Evolutionary conservation across 768 basidiomycete genomes (phyloP), one percentile per base, ranked within the genome.

Genomic region (Mycena rosella): DNA sequence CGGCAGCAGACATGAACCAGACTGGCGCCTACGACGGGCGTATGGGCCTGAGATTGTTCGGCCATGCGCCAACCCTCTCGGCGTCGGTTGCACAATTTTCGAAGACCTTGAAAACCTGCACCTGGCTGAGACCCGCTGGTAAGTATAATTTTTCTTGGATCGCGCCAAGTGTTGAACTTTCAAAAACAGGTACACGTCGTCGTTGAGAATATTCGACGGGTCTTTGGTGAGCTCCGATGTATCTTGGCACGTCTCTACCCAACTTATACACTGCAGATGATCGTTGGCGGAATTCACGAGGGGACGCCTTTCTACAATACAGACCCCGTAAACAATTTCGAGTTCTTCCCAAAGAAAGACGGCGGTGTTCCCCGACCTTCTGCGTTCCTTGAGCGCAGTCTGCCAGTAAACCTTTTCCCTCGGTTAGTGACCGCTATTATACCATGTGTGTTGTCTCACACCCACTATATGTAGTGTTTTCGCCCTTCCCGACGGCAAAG

Each of bases 41-140:
- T 7, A 63, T 59, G 60, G 71, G 69, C 30, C 15, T 70, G 27
- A 52, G 74, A 67, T 72, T 65, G 65, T 77, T 76, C 29, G 77
- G 69, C 13, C 75, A 15, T 76, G 76, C 26, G 40, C 40, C 11
- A 59, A 69, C 20, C 72, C 74, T 20, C 58, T 57, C 36, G 76
- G 75, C 7, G 63, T 29, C 13, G 73, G 69, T 20, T 78, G 77
- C 56, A 78, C 75, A 8, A 51, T 77, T 17, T 76, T 78, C 45
- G 88, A 89, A 59, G 73, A 86, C 68, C 84, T 85, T 15, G 75
- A 72, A 3, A 81, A 77, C 3, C 71, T 90, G 22, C 84, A 86
- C 36, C 78, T 89, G 77, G 85, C 86, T 1, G 83, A 81, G 63
- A 82, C 84, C 15, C 82, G 88, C 36, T 89, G 88, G 88, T 89